phyloP scores from a whole-genome alignment of 768 basidiomycete species.

The Asterophora parasitica region DNA sequence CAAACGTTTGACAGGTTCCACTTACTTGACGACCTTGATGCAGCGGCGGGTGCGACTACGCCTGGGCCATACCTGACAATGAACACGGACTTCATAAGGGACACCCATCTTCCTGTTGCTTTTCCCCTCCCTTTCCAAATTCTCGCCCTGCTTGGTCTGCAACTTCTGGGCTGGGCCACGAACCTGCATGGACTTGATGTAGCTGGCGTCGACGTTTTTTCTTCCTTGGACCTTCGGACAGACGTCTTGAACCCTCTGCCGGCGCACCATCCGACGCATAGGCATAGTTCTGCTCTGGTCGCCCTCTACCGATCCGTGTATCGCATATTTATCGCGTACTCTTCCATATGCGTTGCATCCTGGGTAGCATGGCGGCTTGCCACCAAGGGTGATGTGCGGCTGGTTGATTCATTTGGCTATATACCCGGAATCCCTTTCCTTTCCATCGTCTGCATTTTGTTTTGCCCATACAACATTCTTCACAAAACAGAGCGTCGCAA shows the following conservation, averaged over 20 bases:
- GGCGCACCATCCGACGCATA: constrained; percentile 22
- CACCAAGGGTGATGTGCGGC: constrained; percentile 49
- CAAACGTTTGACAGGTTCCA: not conserved
- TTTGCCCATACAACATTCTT: constrained; percentile 65
- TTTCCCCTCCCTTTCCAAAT: constrained; percentile 95
- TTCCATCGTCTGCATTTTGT: constrained; percentile 47
- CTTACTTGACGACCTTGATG: constrained; percentile 12
- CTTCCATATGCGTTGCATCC: constrained; percentile 52
- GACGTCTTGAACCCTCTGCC: constrained; percentile 25
- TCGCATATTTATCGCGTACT: constrained; percentile 58
- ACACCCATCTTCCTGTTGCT: constrained; percentile 44
- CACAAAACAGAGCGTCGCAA: constrained; percentile 69
- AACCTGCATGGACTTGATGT: constrained; percentile 83
- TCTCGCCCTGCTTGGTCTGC: constrained; percentile 70
- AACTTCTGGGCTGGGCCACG: constrained; percentile 86
- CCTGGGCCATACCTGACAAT: constrained; percentile 14
- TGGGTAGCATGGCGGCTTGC: constrained; percentile 67
- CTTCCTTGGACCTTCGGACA: constrained; percentile 62
- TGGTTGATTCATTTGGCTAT: constrained; percentile 74
- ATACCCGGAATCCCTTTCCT: constrained; percentile 68
- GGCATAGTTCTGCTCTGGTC: constrained; percentile 33
- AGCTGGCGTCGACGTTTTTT: constrained; percentile 68
- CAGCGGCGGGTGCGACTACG: constrained; percentile 6
- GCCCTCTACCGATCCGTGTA: constrained; percentile 61
- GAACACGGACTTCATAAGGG: constrained; percentile 24